Evolutionary conservation across 2,329 filamentous ascomycete genomes (phyloP).

Genomic region (Trichophyton schoenleinii): DNA sequence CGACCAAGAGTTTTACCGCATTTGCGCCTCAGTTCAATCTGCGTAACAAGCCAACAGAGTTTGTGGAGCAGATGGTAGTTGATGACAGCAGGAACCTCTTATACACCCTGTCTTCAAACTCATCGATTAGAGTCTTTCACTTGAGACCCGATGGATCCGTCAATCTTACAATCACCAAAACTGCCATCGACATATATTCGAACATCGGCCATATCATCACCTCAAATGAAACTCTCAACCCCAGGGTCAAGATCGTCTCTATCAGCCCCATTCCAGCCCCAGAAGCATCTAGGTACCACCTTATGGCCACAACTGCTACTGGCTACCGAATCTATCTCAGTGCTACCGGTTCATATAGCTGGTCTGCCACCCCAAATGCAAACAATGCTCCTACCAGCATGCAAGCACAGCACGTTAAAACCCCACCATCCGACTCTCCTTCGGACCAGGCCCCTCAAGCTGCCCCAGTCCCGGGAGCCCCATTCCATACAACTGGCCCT

Average conservation of each 20-base stretch:
- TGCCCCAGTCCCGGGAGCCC: conserved; percentile 16
- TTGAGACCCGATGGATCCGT: conserved; percentile 52
- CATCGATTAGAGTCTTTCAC: conserved; percentile 83
- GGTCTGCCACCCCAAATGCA: conserved; percentile 43
- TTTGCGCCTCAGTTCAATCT: conserved; percentile 33
- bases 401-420: conserved; percentile 95
- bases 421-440: conserved; percentile 51
- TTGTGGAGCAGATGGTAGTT: conserved; percentile 65
- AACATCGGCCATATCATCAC: conserved; percentile 77
- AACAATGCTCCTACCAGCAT: conserved; percentile 75
- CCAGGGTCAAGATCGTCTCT: conserved; percentile 61
- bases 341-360: conserved; percentile 59
- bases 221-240: conserved; percentile 57
- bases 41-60: conserved; percentile 42
- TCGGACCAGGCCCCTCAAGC: conserved; percentile 18
- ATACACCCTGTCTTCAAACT: conserved; percentile 79
- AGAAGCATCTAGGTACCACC: conserved; percentile 69
- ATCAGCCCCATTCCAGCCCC: conserved; percentile 76
- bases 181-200: conserved; percentile 42
- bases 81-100: conserved; percentile 81
- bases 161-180: conserved; percentile 44
- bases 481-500: conserved; percentile 29
- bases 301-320: conserved; percentile 81
- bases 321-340: conserved; percentile 88
- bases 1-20: conserved; percentile 58